Conservation (phyloP, 306 rosid genomes). For the Casuarina equisetifolia region DNA sequence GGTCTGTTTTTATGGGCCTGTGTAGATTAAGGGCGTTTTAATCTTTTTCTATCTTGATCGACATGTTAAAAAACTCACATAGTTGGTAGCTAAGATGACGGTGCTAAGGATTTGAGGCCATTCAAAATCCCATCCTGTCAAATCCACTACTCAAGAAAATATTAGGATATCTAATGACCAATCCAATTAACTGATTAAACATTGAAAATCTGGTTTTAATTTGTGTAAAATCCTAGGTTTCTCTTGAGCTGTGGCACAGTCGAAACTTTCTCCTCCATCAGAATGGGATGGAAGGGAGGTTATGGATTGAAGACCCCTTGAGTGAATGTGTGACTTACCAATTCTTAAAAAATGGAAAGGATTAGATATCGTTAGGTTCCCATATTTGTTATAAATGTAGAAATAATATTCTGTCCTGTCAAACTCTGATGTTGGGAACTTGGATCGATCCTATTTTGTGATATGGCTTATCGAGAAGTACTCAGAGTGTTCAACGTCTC, state of each 20-base stretch:
- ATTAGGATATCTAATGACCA: not conserved
- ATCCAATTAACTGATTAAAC: not conserved
- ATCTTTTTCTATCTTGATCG: not conserved
- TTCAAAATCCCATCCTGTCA: not conserved
- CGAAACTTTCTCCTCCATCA: not conserved
- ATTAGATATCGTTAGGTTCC: not conserved
- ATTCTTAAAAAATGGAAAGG: not conserved
- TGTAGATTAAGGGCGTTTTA: not conserved
- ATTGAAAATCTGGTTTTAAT: not conserved
- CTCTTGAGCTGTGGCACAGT: not conserved
- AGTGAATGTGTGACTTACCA: not conserved
- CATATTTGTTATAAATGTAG: not conserved
- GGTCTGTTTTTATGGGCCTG: not conserved
- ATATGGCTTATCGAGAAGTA: not conserved
- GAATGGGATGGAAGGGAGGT: not conserved
- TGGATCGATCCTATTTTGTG: not conserved
- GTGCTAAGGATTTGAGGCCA: not conserved
- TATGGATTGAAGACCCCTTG: not conserved
- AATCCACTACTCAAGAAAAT: not conserved
- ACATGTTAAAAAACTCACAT: constrained; percentile 2
- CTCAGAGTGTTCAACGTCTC: not conserved
- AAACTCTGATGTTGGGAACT: not conserved
- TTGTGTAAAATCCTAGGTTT: not conserved
- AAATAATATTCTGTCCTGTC: not conserved
- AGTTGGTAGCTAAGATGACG: not conserved